A percentile compares a stretch with the other conserved stretches of the same genome.
Evolutionary conservation across 2,329 filamentous ascomycete species (phyloP).

Genomic region (Xylariales sp.): DNA sequence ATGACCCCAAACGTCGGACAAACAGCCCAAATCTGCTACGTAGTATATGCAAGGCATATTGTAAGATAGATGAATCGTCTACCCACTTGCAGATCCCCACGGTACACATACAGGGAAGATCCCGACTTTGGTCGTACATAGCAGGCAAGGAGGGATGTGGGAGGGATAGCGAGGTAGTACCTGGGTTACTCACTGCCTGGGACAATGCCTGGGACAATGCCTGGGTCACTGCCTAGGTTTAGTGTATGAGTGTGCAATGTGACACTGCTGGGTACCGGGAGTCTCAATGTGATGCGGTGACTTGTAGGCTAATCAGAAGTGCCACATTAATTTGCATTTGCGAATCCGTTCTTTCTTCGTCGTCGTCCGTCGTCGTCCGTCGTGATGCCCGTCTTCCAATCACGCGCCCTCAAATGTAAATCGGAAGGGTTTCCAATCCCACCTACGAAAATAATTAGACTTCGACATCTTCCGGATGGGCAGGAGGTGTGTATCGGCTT

Average conservation of each 20-base stretch:
- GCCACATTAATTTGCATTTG: slow-evolving; percentile 30
- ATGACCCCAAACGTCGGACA: background rate
- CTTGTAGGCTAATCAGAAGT: slow-evolving; percentile 31
- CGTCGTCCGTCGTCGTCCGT: slow-evolving; percentile 28
- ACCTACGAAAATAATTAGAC: slow-evolving; percentile 32
- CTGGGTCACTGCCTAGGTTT: no score
- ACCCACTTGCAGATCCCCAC: slow-evolving; percentile 19
- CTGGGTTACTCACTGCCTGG: no score
- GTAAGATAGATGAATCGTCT: slow-evolving; percentile 9
- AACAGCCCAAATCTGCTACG: slow-evolving; percentile 17
- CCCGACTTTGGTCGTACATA: slow-evolving; percentile 15
- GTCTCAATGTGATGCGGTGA: slow-evolving; percentile 20
- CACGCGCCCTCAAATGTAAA: slow-evolving; percentile 20
- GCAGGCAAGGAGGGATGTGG: slow-evolving; percentile 8
- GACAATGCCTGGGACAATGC: no score
- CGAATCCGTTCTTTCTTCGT: slow-evolving; percentile 33
- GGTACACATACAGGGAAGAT: slow-evolving; percentile 13
- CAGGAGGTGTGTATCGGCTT: slow-evolving; percentile 17
- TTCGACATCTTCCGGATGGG: slow-evolving; percentile 33
- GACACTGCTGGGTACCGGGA: slow-evolving; percentile 16
- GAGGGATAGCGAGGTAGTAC: slow-evolving; percentile 11
- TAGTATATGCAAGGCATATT: slow-evolving; percentile 13
- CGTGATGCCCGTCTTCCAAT: slow-evolving; percentile 29
- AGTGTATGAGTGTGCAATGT: slow-evolving; percentile 9
- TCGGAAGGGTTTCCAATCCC: slow-evolving; percentile 21